Conservation (phyloP, 2,329 filamentous ascomycete genomes). For the Monilinia polystroma region DNA sequence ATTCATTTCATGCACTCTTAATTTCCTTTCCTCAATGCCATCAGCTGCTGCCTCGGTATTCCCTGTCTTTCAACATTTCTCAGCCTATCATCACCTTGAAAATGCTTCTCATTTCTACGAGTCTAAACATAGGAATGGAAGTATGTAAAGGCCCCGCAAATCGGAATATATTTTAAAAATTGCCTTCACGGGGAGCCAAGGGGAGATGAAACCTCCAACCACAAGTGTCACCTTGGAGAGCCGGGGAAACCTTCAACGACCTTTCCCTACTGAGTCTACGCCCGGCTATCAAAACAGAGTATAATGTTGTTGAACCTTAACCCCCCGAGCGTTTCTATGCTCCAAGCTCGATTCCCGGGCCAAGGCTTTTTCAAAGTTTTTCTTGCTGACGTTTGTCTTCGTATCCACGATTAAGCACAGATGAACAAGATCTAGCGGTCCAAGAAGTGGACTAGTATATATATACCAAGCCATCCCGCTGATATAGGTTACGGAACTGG, state of each 20-base stretch:
- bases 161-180: background rate
- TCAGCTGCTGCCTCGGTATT: background rate
- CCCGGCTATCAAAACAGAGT: background rate
- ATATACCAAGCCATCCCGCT: slow-evolving; percentile 7
- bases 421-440: background rate
- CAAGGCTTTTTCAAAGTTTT: background rate
- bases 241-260: background rate
- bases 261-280: background rate
- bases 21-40: slow-evolving; percentile 20
- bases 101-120: background rate
- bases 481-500: background rate
- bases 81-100: background rate
- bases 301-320: slow-evolving; percentile 1
- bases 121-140: slow-evolving; percentile 14
- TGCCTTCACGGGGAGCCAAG: background rate
- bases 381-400: background rate
- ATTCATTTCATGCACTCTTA: slow-evolving; percentile 17
- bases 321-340: background rate
- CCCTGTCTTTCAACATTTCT: slow-evolving; percentile 1
- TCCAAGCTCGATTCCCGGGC: background rate
- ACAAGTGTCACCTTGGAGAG: slow-evolving; percentile 10
- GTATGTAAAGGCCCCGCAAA: slow-evolving; percentile 15
- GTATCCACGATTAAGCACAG: slow-evolving; percentile 13
- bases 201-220: slow-evolving; percentile 16
- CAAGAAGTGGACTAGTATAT: slow-evolving; percentile 2